Percentiles rank a stretch among this genome's conserved stretches.
These are phyloP conservation scores for Torulaspora indica DNA, from an alignment of 805 yeast species.

Conservation along the genomic window DNA sequence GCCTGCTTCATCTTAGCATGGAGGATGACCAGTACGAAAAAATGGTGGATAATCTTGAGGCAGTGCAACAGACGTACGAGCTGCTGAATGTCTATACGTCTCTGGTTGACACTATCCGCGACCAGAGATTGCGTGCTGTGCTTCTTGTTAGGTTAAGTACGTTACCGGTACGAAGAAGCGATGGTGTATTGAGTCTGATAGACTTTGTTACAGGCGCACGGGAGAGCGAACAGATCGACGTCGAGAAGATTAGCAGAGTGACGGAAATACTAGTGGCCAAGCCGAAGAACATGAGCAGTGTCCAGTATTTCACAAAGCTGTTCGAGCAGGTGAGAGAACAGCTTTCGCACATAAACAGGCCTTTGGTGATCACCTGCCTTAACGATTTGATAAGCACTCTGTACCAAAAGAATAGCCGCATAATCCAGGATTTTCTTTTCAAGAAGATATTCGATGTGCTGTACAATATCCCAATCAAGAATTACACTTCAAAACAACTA, in stretches of 20 bases:
- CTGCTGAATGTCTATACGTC: conserved; percentile 57
- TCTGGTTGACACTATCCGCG: conserved; percentile 47
- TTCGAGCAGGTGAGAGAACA: conserved; percentile 61
- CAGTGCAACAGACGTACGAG: conserved; percentile 59
- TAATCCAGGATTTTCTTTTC: conserved; percentile 57
- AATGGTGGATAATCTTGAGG: conserved; percentile 36
- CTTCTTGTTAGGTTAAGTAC: conserved; percentile 48
- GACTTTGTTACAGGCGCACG: conserved; percentile 76
- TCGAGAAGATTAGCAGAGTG: conserved; percentile 62
- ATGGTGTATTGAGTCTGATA: conserved; percentile 69
- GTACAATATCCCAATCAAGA: conserved; percentile 28
- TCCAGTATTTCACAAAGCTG: conserved; percentile 51
- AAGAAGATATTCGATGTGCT: conserved; percentile 45
- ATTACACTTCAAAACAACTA: conserved; percentile 45
- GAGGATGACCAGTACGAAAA: not conserved
- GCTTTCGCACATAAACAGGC: conserved; percentile 55
- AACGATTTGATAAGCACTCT: conserved; percentile 50
- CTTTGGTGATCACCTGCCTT: conserved; percentile 53
- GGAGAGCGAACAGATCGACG: conserved; percentile 57
- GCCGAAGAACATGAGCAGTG: conserved; percentile 48
- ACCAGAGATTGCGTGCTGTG: conserved; percentile 43
- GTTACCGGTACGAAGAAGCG: conserved; percentile 53
- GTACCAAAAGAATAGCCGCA: conserved; percentile 46
- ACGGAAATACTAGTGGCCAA: conserved; percentile 59
- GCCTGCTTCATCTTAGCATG: conserved; percentile 28